Conservation (phyloP, 352 stramenopile genomes). For the Pythium guiyangense region DNA sequence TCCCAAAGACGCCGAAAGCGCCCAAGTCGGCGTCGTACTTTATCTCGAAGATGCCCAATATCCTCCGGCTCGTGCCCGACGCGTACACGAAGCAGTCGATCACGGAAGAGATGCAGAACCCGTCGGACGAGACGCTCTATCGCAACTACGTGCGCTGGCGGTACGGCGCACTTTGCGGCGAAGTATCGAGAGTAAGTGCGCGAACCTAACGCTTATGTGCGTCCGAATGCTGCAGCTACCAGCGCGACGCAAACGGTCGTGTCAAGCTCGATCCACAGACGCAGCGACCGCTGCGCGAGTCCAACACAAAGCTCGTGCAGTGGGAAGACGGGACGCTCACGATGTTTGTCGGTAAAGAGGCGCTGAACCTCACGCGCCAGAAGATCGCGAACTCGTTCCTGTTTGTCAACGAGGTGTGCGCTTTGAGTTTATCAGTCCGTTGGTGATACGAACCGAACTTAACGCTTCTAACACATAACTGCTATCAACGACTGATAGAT, state of each 20-base stretch:
- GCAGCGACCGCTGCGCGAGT: slow-evolving; percentile 52
- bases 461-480: background rate
- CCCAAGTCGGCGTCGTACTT: slow-evolving; percentile 56
- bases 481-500: slow-evolving; percentile 17
- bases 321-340: slow-evolving; percentile 85
- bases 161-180: slow-evolving; percentile 12
- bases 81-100: slow-evolving; percentile 76
- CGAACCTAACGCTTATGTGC: too few relatives aligned
- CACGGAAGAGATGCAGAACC: slow-evolving; percentile 75
- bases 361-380: slow-evolving; percentile 75
- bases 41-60: slow-evolving; percentile 84
- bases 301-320: slow-evolving; percentile 81
- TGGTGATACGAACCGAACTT: too few relatives aligned
- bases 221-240: slow-evolving; percentile 23
- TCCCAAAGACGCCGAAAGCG: slow-evolving; percentile 73
- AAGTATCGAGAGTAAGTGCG: background rate
- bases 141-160: slow-evolving; percentile 86
- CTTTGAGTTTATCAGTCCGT: too few relatives aligned
- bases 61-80: slow-evolving; percentile 73
- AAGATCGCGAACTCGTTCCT: slow-evolving; percentile 87
- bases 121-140: slow-evolving; percentile 80
- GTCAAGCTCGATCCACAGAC: slow-evolving; percentile 67
- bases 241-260: slow-evolving; percentile 51
- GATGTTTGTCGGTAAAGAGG: slow-evolving; percentile 84
- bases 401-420: slow-evolving; percentile 62